These are phyloP conservation scores for Ophiostoma montium DNA, from an alignment of 2,329 filamentous ascomycete species.

Conservation along the genomic window DNA sequence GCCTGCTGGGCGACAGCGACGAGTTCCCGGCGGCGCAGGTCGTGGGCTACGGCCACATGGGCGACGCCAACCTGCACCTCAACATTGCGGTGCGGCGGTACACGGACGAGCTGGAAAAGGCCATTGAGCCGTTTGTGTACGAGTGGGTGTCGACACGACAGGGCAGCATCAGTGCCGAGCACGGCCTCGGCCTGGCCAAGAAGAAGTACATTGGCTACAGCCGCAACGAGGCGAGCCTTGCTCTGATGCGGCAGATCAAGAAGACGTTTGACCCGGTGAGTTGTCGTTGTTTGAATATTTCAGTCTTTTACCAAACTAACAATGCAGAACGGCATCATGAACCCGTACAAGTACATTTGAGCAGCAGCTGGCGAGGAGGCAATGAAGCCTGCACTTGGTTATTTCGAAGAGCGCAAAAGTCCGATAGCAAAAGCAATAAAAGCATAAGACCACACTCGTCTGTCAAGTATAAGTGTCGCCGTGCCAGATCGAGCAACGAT, in stretches of 20 bases:
- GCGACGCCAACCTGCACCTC: conserved; percentile 86
- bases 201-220: conserved; percentile 93
- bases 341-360: conserved; percentile 91
- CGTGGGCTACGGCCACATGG: conserved; percentile 98
- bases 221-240: conserved; percentile 72
- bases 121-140: conserved; percentile 89
- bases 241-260: conserved; percentile 92
- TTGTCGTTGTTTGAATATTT: conserved; percentile 12
- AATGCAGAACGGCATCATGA: conserved; percentile 86
- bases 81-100: conserved; percentile 76
- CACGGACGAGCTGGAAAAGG: conserved; percentile 73
- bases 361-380: neutral
- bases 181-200: conserved; percentile 88
- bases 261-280: conserved; percentile 84
- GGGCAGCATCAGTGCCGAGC: conserved; percentile 93
- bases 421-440: too few relatives aligned
- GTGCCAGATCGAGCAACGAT: too few relatives aligned
- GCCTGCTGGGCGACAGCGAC: conserved; percentile 63
- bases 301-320: conserved; percentile 9
- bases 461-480: too few relatives aligned
- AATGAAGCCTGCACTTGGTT: too few relatives aligned
- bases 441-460: too few relatives aligned
- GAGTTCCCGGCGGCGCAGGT: conserved; percentile 72
- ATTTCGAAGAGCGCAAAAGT: too few relatives aligned
- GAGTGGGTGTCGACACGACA: conserved; percentile 85